phyloP scores from a whole-genome alignment of 768 basidiomycete species.

The Agrocybe praecox region DNA sequence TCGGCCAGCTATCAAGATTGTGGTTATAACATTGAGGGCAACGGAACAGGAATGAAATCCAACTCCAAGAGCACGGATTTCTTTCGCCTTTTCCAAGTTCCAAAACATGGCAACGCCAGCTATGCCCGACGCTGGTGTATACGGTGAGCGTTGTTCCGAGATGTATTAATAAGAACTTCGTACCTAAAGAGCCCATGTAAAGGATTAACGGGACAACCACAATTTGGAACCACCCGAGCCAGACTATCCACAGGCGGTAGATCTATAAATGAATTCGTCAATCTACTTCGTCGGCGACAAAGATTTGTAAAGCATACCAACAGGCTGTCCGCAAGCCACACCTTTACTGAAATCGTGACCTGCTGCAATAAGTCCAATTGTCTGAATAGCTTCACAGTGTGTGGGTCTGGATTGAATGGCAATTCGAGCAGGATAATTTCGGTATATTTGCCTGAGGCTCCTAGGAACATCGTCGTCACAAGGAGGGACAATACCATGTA shows the following conservation, averaged over 20 bases:
- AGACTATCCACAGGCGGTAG: conserved; percentile 6
- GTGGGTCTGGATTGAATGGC: neutral
- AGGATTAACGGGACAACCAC: conserved; percentile 1
- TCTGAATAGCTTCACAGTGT: neutral
- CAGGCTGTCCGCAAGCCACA: conserved; percentile 12
- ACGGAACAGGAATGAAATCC: conserved; percentile 12
- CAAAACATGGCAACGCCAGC: conserved; percentile 4
- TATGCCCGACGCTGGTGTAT: conserved; percentile 1
- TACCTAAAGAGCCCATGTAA: conserved; percentile 2
- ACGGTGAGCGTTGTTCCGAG: neutral
- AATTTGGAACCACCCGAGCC: conserved; percentile 3
- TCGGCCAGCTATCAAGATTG: conserved; percentile 6
- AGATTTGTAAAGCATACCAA: neutral
- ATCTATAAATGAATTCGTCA: neutral
- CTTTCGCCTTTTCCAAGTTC: neutral
- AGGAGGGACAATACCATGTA: conserved; percentile 1
- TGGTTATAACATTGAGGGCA: conserved; percentile 8
- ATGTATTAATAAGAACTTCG: neutral
- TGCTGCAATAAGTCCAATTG: conserved; percentile 9
- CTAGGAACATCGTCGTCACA: conserved; percentile 7
- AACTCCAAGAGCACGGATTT: conserved; percentile 4
- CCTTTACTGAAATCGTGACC: conserved; percentile 9
- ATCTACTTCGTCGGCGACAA: neutral
- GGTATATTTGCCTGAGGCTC: conserved; percentile 3
- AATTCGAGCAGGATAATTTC: conserved; percentile 4